These are phyloP conservation scores for Heliosperma pusillum DNA, from an alignment of 148 eudicot species.

Conservation along the genomic window DNA sequence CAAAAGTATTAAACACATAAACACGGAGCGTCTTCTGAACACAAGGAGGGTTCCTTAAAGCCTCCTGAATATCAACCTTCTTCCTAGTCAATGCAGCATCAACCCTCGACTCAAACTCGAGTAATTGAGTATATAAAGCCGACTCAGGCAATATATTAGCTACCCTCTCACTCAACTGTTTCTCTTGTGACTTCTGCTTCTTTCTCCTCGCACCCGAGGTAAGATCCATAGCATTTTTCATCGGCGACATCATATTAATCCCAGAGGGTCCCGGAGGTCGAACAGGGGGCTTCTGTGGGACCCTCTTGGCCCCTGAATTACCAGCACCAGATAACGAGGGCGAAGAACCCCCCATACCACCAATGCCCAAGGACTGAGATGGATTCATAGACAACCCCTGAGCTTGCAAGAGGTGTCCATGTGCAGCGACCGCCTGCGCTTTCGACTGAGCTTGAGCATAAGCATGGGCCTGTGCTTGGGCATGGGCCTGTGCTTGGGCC, in stretches of 20 bases:
- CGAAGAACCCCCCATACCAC: constrained; percentile 37
- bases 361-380: constrained; percentile 36
- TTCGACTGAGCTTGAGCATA: constrained; percentile 43
- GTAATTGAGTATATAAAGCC: constrained; percentile 85
- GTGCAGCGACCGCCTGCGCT: constrained; percentile 46
- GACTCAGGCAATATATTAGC: constrained; percentile 92
- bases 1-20: constrained; percentile 82
- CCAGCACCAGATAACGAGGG: constrained; percentile 33
- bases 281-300: constrained; percentile 68
- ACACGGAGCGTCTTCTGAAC: constrained; percentile 85
- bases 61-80: constrained; percentile 90
- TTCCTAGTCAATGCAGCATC: constrained; percentile 83
- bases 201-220: constrained; percentile 67
- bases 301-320: constrained; percentile 38
- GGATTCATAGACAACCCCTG: constrained; percentile 31
- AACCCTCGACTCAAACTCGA: constrained; percentile 92
- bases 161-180: constrained; percentile 57
- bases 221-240: constrained; percentile 65
- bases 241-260: constrained; percentile 46
- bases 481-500: constrained; percentile 29
- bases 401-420: constrained; percentile 63
- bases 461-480: constrained; percentile 20
- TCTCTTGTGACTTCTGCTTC: constrained; percentile 82
- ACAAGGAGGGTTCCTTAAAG: constrained; percentile 70
- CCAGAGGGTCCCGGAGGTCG: constrained; percentile 58